phyloP scores from a whole-genome alignment of 1,284 basidiomycete species.

The Leccinum ponderosum region DNA sequence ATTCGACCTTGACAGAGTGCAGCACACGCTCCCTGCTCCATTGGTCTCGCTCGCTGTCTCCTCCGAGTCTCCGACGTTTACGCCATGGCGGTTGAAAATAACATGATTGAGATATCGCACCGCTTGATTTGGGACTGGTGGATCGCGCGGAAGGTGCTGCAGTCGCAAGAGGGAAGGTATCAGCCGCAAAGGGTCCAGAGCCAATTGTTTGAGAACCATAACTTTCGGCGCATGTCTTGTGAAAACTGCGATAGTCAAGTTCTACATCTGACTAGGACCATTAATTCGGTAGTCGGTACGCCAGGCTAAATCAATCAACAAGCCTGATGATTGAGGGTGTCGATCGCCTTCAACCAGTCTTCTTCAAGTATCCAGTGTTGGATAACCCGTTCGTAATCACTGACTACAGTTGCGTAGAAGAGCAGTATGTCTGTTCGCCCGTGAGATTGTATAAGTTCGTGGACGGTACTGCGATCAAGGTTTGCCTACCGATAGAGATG shows the following conservation, averaged over 20 bases:
- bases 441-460: slow-evolving; percentile 92
- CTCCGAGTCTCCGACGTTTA: no score
- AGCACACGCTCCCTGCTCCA: slow-evolving; percentile 83
- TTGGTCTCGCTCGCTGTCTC: slow-evolving; percentile 80
- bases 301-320: slow-evolving; percentile 4
- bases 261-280: slow-evolving; percentile 70
- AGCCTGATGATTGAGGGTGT: slow-evolving; percentile 85
- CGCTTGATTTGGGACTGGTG: slow-evolving; percentile 78
- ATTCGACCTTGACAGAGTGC: slow-evolving; percentile 85
- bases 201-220: slow-evolving; percentile 79
- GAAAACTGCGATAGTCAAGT: slow-evolving; percentile 90
- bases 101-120: slow-evolving; percentile 87
- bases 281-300: slow-evolving; percentile 1
- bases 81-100: slow-evolving; percentile 80
- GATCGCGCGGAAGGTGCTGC: slow-evolving; percentile 68
- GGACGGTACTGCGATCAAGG: slow-evolving; percentile 83
- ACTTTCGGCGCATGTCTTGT: slow-evolving; percentile 86
- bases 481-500: slow-evolving; percentile 53
- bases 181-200: slow-evolving; percentile 81
- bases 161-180: slow-evolving; percentile 89
- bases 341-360: slow-evolving; percentile 90
- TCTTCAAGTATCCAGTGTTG: slow-evolving; percentile 93
- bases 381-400: slow-evolving; percentile 85
- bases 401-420: slow-evolving; percentile 83
- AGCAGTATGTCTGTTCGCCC: slow-evolving; percentile 93